A percentile compares a stretch with the other conserved stretches of the same genome.
These are phyloP conservation scores for Stevia rebaudiana DNA, from an alignment of 140 eudicot genomes.

Conservation along the genomic window DNA sequence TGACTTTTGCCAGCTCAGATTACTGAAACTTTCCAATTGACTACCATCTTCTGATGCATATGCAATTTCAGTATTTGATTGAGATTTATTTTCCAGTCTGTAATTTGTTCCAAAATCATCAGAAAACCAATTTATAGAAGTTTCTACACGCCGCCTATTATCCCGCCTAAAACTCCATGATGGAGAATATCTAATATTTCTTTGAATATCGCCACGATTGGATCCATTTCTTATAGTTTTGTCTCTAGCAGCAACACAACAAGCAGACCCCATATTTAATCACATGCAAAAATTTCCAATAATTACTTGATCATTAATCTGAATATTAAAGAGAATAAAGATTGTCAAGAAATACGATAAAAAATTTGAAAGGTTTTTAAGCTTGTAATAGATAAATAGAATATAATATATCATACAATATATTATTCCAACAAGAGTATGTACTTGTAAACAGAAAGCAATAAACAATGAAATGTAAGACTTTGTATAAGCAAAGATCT, in stretches of 20 bases:
- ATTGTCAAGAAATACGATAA: not conserved
- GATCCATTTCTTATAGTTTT: constrained; percentile 66
- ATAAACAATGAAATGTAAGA: not conserved
- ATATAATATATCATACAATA: not conserved
- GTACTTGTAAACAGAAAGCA: not conserved
- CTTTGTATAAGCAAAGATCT: constrained; percentile 3
- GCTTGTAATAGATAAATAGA: not conserved
- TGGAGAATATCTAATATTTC: constrained; percentile 77
- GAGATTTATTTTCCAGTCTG: constrained; percentile 57
- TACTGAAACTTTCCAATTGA: constrained; percentile 71
- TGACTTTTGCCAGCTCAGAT: constrained; percentile 65
- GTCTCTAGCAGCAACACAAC: constrained; percentile 95
- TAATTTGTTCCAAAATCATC: constrained; percentile 52
- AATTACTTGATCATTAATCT: constrained; percentile 25
- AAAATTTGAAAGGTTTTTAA: not conserved
- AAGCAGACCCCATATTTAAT: constrained; percentile 82
- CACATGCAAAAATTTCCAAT: constrained; percentile 22
- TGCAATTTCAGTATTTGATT: constrained; percentile 55
- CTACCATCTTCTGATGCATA: constrained; percentile 92
- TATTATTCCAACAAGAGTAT: not conserved
- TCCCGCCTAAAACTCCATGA: constrained; percentile 95
- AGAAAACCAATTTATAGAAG: constrained; percentile 51
- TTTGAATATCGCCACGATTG: constrained; percentile 43
- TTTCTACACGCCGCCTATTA: constrained; percentile 74
- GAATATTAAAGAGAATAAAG: constrained; percentile 1